Conservation (phyloP, 2,329 filamentous ascomycete species). For the Dryadomyces quercus-mongolicae region DNA sequence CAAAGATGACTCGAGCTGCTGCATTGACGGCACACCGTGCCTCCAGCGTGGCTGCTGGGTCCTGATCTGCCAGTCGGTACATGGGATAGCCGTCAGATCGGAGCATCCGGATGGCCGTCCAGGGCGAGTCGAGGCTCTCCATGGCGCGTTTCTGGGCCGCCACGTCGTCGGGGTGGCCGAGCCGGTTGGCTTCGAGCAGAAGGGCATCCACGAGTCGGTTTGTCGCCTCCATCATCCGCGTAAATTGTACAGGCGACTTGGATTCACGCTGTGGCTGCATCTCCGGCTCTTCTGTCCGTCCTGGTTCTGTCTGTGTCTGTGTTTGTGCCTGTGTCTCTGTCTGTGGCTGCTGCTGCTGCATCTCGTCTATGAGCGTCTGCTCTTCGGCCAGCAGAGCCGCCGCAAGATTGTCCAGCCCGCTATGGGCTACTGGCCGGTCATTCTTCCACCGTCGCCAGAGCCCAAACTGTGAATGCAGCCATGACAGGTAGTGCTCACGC, state of each 20-base stretch:
- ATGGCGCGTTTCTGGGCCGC: slow-evolving; percentile 10
- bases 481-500: slow-evolving; percentile 6
- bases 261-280: slow-evolving; percentile 16
- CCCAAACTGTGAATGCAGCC: slow-evolving; percentile 9
- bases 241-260: slow-evolving; percentile 13
- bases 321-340: no score
- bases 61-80: slow-evolving; percentile 16
- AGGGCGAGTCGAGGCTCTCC: slow-evolving; percentile 19
- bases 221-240: slow-evolving; percentile 12
- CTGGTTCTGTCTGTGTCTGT: background rate
- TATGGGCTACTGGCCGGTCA: slow-evolving; percentile 3
- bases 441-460: slow-evolving; percentile 8
- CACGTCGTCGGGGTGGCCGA: slow-evolving; percentile 12
- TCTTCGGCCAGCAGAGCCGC: slow-evolving; percentile 8
- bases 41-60: slow-evolving; percentile 9
- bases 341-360: no score
- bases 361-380: background rate
- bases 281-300: background rate
- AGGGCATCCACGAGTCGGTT: slow-evolving; percentile 20
- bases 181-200: slow-evolving; percentile 16
- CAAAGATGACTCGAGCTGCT: slow-evolving; percentile 15
- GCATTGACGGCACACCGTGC: slow-evolving; percentile 15
- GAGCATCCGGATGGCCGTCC: slow-evolving; percentile 19
- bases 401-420: slow-evolving; percentile 2
- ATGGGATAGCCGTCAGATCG: slow-evolving; percentile 21